Conservation (phyloP, 1,284 basidiomycete species). For the Trametes polyzona region DNA sequence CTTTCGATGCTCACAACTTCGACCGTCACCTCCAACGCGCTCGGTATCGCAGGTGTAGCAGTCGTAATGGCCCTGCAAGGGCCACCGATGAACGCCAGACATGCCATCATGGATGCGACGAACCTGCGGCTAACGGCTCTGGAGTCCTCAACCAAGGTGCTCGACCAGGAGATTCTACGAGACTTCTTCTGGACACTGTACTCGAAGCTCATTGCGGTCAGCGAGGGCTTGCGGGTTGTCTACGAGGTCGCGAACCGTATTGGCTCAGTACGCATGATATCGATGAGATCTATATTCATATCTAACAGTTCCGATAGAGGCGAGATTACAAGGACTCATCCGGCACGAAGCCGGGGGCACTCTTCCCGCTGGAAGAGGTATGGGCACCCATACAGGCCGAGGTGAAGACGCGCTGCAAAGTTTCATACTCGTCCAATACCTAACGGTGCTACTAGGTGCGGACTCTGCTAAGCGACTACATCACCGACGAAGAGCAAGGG, state of each 20-base stretch:
- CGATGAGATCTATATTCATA: neutral
- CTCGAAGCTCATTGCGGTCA: constrained; percentile 95
- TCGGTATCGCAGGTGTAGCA: constrained; percentile 30
- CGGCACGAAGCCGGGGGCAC: constrained; percentile 67
- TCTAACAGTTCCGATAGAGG: no score
- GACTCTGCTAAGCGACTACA: constrained; percentile 87
- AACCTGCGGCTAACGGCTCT: constrained; percentile 74
- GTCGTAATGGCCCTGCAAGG: constrained; percentile 22
- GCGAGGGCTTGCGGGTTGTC: constrained; percentile 90
- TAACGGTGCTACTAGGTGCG: constrained; percentile 62
- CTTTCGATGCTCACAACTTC: constrained; percentile 52
- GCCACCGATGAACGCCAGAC: constrained; percentile 13
- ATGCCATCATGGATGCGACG: constrained; percentile 45
- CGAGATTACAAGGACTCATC: constrained; percentile 87
- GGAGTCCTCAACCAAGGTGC: constrained; percentile 74
- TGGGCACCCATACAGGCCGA: constrained; percentile 93
- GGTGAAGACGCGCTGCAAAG: constrained; percentile 45
- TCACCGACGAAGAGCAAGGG: constrained; percentile 87
- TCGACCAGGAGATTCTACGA: constrained; percentile 83
- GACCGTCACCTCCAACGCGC: constrained; percentile 21
- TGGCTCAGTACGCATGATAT: constrained; percentile 66
- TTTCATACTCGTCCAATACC: constrained; percentile 3
- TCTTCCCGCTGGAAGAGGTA: constrained; percentile 88
- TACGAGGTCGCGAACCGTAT: constrained; percentile 92
- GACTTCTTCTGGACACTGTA: constrained; percentile 99